phyloP scores from a whole-genome alignment of 2,329 filamentous ascomycete genomes.

The Pseudogymnoascus sp. region DNA sequence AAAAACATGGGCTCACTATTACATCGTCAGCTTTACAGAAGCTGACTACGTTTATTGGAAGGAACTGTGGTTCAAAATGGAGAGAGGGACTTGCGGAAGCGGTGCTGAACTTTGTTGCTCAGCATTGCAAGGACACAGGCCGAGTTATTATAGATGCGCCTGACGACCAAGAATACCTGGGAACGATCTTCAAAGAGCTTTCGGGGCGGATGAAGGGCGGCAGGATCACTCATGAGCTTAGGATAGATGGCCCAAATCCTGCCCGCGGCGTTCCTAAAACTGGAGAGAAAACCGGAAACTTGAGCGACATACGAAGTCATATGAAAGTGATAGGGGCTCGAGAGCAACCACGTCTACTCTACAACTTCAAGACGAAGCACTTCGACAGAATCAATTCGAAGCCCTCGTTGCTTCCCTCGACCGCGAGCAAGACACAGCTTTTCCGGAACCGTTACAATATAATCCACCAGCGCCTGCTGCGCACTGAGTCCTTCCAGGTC shows the following conservation, averaged over 20 bases:
- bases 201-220: conserved; percentile 89
- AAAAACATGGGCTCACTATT: conserved; percentile 91
- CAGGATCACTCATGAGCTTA: conserved; percentile 50
- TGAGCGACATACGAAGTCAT: conserved; percentile 69
- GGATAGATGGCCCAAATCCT: conserved; percentile 3
- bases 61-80: conserved; percentile 93
- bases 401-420: conserved; percentile 64
- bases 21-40: conserved; percentile 78
- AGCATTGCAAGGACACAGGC: conserved; percentile 82
- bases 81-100: conserved; percentile 86
- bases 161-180: conserved; percentile 42
- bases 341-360: conserved; percentile 71
- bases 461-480: conserved; percentile 81
- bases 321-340: conserved; percentile 76
- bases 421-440: conserved; percentile 72
- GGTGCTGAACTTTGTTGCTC: conserved; percentile 84
- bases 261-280: conserved; percentile 47
- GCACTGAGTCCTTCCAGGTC: conserved; percentile 87
- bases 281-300: conserved; percentile 44
- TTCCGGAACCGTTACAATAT: conserved; percentile 90
- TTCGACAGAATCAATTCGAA: conserved; percentile 70
- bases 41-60: conserved; percentile 81
- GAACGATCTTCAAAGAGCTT: conserved; percentile 71
- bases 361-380: conserved; percentile 76
- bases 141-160: conserved; percentile 82